Conservation (phyloP, 164 flowering plant species). For the Cinnamomum chago region DNA sequence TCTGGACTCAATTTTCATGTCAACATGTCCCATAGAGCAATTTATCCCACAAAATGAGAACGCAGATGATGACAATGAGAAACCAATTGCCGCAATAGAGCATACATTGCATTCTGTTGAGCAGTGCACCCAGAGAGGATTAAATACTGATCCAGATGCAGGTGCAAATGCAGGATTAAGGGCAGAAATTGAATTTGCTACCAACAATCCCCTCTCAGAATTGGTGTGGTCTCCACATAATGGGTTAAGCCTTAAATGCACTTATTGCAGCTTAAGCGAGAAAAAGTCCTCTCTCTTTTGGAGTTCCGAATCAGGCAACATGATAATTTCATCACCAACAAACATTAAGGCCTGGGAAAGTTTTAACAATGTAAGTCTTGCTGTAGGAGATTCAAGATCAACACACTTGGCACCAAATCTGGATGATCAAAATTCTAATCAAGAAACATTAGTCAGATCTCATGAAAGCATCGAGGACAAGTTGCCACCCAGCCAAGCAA, state of each 20-base stretch:
- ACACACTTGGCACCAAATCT: conserved; percentile 4
- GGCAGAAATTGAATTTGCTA: conserved; percentile 30
- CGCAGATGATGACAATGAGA: conserved; percentile 28
- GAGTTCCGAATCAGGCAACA: conserved; percentile 34
- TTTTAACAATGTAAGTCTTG: conserved; percentile 14
- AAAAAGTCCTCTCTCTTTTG: conserved; percentile 26
- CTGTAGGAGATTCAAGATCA: conserved; percentile 17
- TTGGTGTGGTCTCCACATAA: conserved; percentile 74
- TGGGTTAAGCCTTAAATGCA: conserved; percentile 55
- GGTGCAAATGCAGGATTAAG: conserved; percentile 89
- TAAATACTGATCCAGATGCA: conserved; percentile 45
- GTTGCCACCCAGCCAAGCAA: conserved; percentile 13
- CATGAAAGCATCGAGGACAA: conserved; percentile 10
- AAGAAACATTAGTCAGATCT: conserved; percentile 13
- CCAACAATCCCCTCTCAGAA: conserved; percentile 56
- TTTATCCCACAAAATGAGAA: conserved; percentile 24
- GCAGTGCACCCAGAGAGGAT: conserved; percentile 19
- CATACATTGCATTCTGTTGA: conserved; percentile 27
- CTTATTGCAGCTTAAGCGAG: conserved; percentile 38
- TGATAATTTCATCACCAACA: conserved; percentile 24
- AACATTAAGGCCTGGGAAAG: conserved; percentile 14
- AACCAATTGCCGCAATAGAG: conserved; percentile 28
- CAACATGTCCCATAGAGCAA: conserved; percentile 23
- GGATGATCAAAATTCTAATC: conserved; percentile 16
- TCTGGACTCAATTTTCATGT: conserved; percentile 14